These are phyloP conservation scores for Pythium oligandrum DNA, from an alignment of 352 stramenopile species.

Conservation along the genomic window DNA sequence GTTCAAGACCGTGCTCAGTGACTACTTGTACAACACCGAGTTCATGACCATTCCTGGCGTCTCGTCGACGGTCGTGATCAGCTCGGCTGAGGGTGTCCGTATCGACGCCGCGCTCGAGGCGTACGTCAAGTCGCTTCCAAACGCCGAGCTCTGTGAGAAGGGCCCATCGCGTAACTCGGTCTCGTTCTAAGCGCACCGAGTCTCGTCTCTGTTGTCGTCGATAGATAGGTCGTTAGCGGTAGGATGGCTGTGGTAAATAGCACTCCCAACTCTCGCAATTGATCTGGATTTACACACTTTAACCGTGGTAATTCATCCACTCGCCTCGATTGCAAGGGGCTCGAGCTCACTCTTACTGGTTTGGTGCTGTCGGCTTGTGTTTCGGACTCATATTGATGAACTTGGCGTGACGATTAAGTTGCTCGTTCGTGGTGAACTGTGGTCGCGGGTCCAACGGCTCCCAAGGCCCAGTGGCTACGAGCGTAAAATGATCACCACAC, in stretches of 20 bases:
- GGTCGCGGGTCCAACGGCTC: slow-evolving; percentile 29
- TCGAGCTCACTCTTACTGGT: no score
- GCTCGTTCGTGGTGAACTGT: slow-evolving; percentile 38
- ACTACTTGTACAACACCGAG: slow-evolving; percentile 58
- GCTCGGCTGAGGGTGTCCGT: slow-evolving; percentile 39
- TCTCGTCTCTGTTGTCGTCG: no score
- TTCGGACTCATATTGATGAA: neutral
- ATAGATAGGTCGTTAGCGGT: no score
- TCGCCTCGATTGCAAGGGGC: no score
- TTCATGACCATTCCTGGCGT: slow-evolving; percentile 33
- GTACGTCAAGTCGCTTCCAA: slow-evolving; percentile 28
- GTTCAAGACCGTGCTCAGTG: slow-evolving; percentile 48
- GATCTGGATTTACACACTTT: no score
- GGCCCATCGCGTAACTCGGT: slow-evolving; percentile 12
- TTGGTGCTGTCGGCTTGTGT: no score
- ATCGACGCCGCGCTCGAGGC: slow-evolving; percentile 40
- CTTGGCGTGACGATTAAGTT: slow-evolving; percentile 40
- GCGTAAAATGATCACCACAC: slow-evolving; percentile 48
- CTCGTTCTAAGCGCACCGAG: slow-evolving; percentile 10
- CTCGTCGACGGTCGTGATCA: slow-evolving; percentile 32
- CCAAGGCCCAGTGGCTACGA: slow-evolving; percentile 51
- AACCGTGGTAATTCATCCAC: no score
- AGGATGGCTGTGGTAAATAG: no score
- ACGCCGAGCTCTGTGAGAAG: slow-evolving; percentile 21
- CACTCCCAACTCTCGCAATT: no score